phyloP scores from a whole-genome alignment of 2,329 filamentous ascomycete species.

The Alternaria novae-zelandiae region DNA sequence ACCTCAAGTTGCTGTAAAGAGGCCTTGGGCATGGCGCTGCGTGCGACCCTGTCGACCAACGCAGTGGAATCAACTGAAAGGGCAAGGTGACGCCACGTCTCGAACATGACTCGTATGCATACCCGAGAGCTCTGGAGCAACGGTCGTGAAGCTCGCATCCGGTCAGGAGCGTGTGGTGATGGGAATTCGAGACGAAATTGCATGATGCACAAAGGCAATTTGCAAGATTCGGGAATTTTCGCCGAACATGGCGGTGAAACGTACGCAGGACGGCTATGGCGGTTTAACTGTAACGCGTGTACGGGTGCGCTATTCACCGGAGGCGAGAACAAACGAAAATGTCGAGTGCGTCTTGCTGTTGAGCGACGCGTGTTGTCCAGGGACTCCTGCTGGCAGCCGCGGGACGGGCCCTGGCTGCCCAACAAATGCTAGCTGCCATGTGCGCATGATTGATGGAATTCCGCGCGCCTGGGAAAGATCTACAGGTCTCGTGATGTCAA shows the following conservation, averaged over 20 bases:
- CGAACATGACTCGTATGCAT: constrained; percentile 7
- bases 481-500: not conserved
- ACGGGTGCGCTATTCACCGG: not conserved
- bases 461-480: not conserved
- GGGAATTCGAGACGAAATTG: not conserved
- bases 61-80: not conserved
- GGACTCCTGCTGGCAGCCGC: constrained; percentile 1
- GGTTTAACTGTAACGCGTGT: not conserved
- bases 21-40: not conserved
- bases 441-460: not conserved
- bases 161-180: not conserved
- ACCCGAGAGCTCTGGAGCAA: not conserved
- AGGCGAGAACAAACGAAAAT: not conserved
- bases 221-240: not conserved
- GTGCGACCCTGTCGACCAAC: not conserved
- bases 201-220: not conserved
- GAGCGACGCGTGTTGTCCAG: not conserved
- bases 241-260: not conserved
- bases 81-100: not conserved
- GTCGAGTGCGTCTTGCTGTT: not conserved
- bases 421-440: constrained; percentile 11
- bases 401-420: constrained; percentile 3
- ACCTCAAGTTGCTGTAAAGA: constrained; percentile 78
- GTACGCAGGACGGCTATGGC: not conserved
- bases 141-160: not conserved